Evolutionary conservation across 2,329 filamentous ascomycete species (phyloP).

Genomic region (Diaporthe caulivora): DNA sequence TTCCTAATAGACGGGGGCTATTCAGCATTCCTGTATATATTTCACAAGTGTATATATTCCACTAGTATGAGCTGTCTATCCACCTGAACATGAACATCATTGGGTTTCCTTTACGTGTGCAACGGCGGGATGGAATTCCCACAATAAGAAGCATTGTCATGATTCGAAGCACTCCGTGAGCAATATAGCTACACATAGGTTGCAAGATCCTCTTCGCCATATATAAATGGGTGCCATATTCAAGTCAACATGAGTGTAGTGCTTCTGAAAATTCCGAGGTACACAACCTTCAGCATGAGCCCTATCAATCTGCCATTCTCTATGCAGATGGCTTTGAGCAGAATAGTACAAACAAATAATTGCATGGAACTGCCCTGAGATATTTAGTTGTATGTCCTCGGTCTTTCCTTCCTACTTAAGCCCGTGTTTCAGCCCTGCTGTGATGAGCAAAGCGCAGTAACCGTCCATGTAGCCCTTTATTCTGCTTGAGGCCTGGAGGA

Average conservation of each 20-base stretch:
- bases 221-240: too few species aligned
- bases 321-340: too few species aligned
- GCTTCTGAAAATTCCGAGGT: background rate
- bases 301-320: too few species aligned
- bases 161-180: background rate
- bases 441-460: too few species aligned
- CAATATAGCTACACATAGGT: background rate
- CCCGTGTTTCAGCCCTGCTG: too few species aligned
- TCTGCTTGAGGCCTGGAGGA: too few species aligned
- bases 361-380: too few species aligned
- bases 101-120: background rate
- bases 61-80: slow-evolving; percentile 13
- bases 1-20: background rate
- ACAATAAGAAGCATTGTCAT: background rate
- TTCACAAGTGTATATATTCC: background rate
- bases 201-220: background rate
- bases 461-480: too few species aligned
- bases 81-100: background rate
- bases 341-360: too few species aligned
- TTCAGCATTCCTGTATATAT: slow-evolving; percentile 24
- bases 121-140: background rate
- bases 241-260: background rate
- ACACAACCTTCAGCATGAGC: background rate
- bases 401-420: too few species aligned
- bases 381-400: too few species aligned